Base-by-base conservation (phyloP, 1,139 yeast genomes). In the Tardiomyces blankii region DNA sequence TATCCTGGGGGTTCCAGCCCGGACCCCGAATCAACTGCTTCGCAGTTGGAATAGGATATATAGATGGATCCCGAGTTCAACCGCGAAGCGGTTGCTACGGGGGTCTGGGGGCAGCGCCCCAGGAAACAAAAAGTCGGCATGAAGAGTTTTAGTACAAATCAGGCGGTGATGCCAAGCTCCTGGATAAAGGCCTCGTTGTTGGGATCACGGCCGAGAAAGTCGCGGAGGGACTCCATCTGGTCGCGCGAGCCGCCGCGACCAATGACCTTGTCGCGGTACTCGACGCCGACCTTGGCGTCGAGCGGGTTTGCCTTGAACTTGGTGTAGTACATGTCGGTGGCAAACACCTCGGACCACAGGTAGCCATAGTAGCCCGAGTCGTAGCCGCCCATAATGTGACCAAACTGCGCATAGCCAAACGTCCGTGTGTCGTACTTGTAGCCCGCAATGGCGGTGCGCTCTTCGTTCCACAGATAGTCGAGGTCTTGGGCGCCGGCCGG, bases 321-420 rank as follows among this genome's bases (percentile, higher is more conserved):
- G n/a, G 84, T 66, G 62, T 82, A 78, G 67, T 75, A 86, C 63
- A 86, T 83, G 63, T 86, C 95, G 6, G 85, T 77, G 1, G 95
- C 93, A 68, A 80, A 86, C 21, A 84, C 95, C 54, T 80, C 80
- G 2, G 93, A 82, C 80, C 87, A 86, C 66, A 85, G 66, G 63
- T 86, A 86, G 2, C 95, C 94, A 58, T 85, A 86, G 66, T 86
- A 86, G 2, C 94, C 93, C 19, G 91, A 78, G 52, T 82, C 88
- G 60, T 86, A 86, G 6, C 94, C 93, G 42, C 86, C 88, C 65
- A 82, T 81, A 65, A 86, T 72, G 59, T 86, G 95, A 3, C 87
- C 89, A 62, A 86, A 85, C 1, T 89, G 78, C 33, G 82, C 78
- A 62, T 76, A 84, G 1, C 93, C 94, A 48, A 72, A 77, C 8